Percentiles rank a stretch among this genome's conserved stretches.
Evolutionary conservation across 768 basidiomycete genomes (phyloP).

Genomic region (Leccinum broughii): DNA sequence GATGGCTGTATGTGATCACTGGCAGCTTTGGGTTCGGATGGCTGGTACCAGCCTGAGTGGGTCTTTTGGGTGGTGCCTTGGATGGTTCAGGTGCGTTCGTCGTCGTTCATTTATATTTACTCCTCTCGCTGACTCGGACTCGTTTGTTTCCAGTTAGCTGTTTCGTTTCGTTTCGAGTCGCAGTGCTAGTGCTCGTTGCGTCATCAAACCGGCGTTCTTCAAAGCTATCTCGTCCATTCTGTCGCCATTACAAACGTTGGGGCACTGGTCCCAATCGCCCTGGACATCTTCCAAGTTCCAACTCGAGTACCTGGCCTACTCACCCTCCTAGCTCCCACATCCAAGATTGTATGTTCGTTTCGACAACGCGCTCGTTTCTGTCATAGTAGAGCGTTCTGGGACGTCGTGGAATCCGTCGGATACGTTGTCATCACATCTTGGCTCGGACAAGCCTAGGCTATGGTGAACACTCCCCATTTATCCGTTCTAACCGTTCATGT

Average conservation of each 20-base stretch:
- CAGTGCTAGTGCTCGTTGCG: background rate
- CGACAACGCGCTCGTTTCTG: background rate
- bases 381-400: too few species aligned
- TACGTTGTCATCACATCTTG: too few species aligned
- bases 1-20: too few species aligned
- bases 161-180: background rate
- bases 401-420: too few species aligned
- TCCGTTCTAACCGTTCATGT: too few species aligned
- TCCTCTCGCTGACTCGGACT: too few species aligned
- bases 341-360: background rate
- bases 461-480: too few species aligned
- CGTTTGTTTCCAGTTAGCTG: background rate
- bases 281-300: background rate
- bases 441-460: too few species aligned
- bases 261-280: background rate
- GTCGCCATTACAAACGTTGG: background rate
- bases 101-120: too few species aligned
- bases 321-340: background rate
- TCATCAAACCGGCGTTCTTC: background rate
- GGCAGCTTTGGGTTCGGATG: too few species aligned
- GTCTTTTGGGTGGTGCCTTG: background rate
- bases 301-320: background rate
- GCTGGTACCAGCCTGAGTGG: background rate
- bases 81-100: background rate
- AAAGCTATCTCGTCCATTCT: background rate